phyloP scores from a whole-genome alignment of 257 asterid species.

The Lycium barbarum region DNA sequence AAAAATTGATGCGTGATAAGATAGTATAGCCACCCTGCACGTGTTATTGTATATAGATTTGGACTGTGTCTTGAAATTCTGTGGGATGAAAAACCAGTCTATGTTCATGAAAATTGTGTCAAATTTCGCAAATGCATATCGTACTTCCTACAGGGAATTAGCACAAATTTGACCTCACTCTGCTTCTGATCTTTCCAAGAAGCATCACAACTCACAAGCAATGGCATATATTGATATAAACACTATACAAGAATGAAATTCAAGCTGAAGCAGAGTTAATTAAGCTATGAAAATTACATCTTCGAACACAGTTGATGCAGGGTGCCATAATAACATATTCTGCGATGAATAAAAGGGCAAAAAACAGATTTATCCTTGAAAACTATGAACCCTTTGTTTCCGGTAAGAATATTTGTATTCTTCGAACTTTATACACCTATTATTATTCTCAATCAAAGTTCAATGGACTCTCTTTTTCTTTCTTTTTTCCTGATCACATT shows the following conservation, averaged over 20 bases:
- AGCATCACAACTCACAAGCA: not conserved
- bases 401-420: too few relatives aligned
- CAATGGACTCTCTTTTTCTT: not conserved
- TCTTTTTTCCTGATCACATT: not conserved
- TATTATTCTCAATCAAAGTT: too few relatives aligned
- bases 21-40: not conserved
- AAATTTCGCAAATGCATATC: not conserved
- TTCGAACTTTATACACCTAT: too few relatives aligned
- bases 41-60: not conserved
- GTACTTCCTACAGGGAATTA: not conserved
- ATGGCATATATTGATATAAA: not conserved
- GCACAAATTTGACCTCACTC: conserved; percentile 13
- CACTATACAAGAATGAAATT: not conserved
- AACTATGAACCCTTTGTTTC: not conserved
- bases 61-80: not conserved
- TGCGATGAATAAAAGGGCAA: not conserved
- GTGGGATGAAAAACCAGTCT: not conserved
- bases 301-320: not conserved
- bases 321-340: not conserved
- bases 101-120: not conserved
- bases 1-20: not conserved
- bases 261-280: not conserved
- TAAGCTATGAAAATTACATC: not conserved
- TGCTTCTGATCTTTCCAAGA: not conserved
- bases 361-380: not conserved